Evolutionary conservation across 345 rosid species (phyloP).

Genomic region (Euphorbia peplus): DNA sequence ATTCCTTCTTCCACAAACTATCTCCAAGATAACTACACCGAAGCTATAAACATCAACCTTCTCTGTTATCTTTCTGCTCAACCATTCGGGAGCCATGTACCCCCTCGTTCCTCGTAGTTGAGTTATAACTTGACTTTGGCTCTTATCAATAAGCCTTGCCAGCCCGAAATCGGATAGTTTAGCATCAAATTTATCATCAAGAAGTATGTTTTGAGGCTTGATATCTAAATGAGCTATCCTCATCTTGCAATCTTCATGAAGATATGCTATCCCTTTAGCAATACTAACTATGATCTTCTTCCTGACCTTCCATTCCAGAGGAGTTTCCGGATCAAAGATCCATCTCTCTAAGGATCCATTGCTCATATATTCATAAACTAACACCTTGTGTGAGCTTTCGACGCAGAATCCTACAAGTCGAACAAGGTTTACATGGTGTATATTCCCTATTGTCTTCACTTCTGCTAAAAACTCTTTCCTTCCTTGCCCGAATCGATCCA

Average conservation of each 20-base stretch:
- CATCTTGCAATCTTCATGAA: constrained; percentile 18
- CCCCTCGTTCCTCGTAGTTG: constrained; percentile 20
- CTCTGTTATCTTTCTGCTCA: no score
- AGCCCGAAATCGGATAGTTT: constrained; percentile 23
- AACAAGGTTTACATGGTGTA: constrained; percentile 56
- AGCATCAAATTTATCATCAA: constrained; percentile 8
- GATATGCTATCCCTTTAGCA: constrained; percentile 1
- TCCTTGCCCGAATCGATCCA: constrained; percentile 64
- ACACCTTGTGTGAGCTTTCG: constrained; percentile 8
- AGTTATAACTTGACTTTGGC: background rate
- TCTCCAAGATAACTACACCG: no score
- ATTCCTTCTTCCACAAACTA: no score
- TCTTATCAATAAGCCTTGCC: background rate
- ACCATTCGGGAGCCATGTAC: constrained; percentile 18
- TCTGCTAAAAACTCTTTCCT: constrained; percentile 65
- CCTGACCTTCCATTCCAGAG: constrained; percentile 13
- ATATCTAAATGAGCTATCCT: constrained; percentile 12
- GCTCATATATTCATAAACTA: constrained; percentile 18
- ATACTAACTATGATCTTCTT: constrained; percentile 7
- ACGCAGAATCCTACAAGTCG: constrained; percentile 14
- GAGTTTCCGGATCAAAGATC: constrained; percentile 1
- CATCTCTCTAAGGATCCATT: constrained; percentile 18
- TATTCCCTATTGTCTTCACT: constrained; percentile 60
- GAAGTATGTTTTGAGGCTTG: constrained; percentile 16
- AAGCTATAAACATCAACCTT: no score